Base-by-base conservation (phyloP, 2,329 filamentous ascomycete genomes). In the Purpureocillium lavendulum region DNA sequence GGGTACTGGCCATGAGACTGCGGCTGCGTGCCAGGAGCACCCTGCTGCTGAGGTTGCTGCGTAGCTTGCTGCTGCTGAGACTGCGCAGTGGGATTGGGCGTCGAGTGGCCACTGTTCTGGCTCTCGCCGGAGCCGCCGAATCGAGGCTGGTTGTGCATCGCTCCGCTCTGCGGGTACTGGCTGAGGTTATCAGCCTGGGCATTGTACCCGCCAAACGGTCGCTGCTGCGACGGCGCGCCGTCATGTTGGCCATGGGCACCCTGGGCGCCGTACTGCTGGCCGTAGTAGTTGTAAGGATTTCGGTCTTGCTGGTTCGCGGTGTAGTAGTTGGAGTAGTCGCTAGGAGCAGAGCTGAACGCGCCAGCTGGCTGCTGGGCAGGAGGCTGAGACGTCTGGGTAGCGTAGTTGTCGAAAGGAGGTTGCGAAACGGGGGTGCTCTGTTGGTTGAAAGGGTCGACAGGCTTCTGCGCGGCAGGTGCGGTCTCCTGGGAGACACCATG, bases 21-120 rank as follows among this genome's bases (percentile, higher is more conserved):
- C 14, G 62, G 65, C 55, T 69, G 67, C 39, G 65, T 60, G 35
- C 60, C 60, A 32, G 65, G 66, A n/a, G 52, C 60, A 24, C 56
- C 61, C 41, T 57, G 62, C 50, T 66, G 63, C 48, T 73, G 71
- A 32, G 61, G 64, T 44, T 69, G 69, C 34, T 66, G 65, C 24
- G 40, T 34, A 7, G 34, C 33, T 28, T 39, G 60, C 62, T 64
- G 64, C 29, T 38, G 59, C 62, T 64, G 64, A 30, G 64, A 66
- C 55, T 76, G 74, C 10, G 66, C 65, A 31, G 82, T 73, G 21
- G 89, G 88, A 66, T 94, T 92, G 29, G 90, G 89, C 3, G 89
- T 96, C 53, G 84, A 90, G 60, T 92, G 84, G 33, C 88, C 90
- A 58, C 87, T 95, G 67, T 83, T 87, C 54, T 88, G 85, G 45